Percentiles rank a stretch among this genome's conserved stretches.
phyloP scores from a whole-genome alignment of 23 red algal species.

The Gracilariopsis chorda region DNA sequence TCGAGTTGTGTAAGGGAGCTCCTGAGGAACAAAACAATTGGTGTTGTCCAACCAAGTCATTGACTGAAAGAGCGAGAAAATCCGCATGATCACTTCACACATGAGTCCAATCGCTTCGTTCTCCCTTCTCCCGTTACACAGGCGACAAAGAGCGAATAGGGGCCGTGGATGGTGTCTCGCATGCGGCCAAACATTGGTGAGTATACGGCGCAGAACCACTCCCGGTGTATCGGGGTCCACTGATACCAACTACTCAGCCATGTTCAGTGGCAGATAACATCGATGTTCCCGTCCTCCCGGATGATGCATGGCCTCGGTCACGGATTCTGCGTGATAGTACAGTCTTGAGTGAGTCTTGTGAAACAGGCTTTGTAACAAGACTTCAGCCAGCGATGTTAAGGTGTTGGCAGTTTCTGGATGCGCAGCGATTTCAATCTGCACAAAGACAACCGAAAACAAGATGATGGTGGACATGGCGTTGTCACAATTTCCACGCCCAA shows the following conservation, averaged over 20 bases:
- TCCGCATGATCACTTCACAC: conserved; percentile 9
- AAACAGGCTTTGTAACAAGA: background rate
- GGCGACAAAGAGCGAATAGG: background rate
- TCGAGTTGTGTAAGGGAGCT: background rate
- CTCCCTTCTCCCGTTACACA: background rate
- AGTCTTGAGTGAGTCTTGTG: background rate
- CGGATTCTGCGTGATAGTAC: background rate
- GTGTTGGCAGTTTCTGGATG: background rate
- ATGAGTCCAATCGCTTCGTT: background rate
- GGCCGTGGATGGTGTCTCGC: background rate
- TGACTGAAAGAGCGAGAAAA: background rate
- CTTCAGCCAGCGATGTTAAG: background rate
- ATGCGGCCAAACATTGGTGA: background rate
- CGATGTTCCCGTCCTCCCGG: background rate
- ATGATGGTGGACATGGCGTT: background rate
- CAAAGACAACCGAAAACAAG: background rate
- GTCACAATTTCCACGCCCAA: background rate
- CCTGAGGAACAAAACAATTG: background rate
- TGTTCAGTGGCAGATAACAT: background rate
- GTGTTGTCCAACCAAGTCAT: background rate
- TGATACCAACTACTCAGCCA: background rate
- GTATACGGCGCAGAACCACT: background rate
- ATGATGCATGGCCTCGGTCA: background rate
- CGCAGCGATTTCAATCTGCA: conserved; percentile 7
- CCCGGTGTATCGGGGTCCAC: background rate